These are phyloP conservation scores for Coccomyxa sp. DNA, from an alignment of 139 green algal species.

Conservation along the genomic window DNA sequence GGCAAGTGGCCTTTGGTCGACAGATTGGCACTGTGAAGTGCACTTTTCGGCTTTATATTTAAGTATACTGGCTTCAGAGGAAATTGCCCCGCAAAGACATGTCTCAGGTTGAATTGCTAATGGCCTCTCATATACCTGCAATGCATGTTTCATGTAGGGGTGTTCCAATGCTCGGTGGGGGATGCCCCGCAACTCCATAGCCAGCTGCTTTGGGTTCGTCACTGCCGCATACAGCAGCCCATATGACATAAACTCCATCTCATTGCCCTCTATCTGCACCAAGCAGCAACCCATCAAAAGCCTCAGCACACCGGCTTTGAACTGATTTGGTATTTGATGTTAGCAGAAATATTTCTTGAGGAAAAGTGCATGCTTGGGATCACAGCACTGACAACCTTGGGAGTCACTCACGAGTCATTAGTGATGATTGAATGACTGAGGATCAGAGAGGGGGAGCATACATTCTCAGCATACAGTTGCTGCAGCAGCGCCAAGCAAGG, in stretches of 20 bases:
- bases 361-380: neutral
- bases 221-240: slow-evolving; percentile 46
- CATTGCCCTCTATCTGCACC: neutral
- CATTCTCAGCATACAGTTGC: slow-evolving; percentile 33
- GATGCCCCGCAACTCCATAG: neutral
- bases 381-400: too few relatives aligned
- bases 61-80: too few relatives aligned
- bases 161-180: neutral
- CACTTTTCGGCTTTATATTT: too few relatives aligned
- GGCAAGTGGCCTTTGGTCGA: too few relatives aligned
- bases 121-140: neutral
- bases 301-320: slow-evolving; percentile 7
- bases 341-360: neutral
- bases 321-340: slow-evolving; percentile 10
- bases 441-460: neutral
- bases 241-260: slow-evolving; percentile 56
- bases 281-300: neutral
- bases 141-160: neutral
- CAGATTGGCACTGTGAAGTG: too few relatives aligned
- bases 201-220: neutral
- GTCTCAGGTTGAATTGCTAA: too few relatives aligned
- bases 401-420: too few relatives aligned
- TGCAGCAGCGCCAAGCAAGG: slow-evolving; percentile 81
- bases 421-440: too few relatives aligned
- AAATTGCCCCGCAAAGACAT: too few relatives aligned